Base-by-base conservation (phyloP, 116 monocot species). In the Iris pallida region DNA sequence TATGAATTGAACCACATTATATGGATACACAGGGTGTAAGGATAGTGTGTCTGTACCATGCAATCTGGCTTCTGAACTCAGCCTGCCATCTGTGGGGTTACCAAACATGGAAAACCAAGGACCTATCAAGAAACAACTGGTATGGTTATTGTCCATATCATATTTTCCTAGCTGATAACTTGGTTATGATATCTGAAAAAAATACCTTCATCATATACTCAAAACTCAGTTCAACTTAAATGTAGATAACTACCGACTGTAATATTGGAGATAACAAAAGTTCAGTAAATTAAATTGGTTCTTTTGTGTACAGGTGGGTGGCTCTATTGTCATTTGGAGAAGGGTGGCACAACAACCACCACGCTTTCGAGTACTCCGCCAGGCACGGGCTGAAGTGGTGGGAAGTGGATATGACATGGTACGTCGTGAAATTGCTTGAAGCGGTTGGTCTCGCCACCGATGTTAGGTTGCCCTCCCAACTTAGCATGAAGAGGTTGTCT, bases 311-410 rank as follows among this genome's bases (percentile, higher is more conserved):
- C 6, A 62, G 62, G 62, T 45, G 43, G 62, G 62, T 62, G 62
- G 62, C 44, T 8, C 4, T 62, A 62, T 16, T 62, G 62, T 44
- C 62, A 45, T 62, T 62, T 16, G 62, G 62, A 51, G 13, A 13
- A 51, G 49, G 84, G 43, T 84, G 84, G 84, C 76, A 84, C 57
- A 84, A 84, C 70, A 80, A 84, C 73, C 84, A 84, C 68, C 80
- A 80, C 20, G 83, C 84, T 1, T 84, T 84, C 58, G 80, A 84
- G 72, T 76, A 79, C 62, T 84, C 83, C 13, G 79, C 83, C 0
- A 54, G 83, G 11, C 83, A 79, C 56, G 83, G 79, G 16, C 68
- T 84, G 16, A 76, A 80, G 53, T 84, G 80, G 84, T 84, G 84
- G 84, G 68, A 84, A 56, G 17, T 84, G 9, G 84, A 84, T 52